These are phyloP conservation scores for Gryganskiella cystojenkinii DNA, from an alignment of 192 early-diverging fungal species.

Conservation along the genomic window DNA sequence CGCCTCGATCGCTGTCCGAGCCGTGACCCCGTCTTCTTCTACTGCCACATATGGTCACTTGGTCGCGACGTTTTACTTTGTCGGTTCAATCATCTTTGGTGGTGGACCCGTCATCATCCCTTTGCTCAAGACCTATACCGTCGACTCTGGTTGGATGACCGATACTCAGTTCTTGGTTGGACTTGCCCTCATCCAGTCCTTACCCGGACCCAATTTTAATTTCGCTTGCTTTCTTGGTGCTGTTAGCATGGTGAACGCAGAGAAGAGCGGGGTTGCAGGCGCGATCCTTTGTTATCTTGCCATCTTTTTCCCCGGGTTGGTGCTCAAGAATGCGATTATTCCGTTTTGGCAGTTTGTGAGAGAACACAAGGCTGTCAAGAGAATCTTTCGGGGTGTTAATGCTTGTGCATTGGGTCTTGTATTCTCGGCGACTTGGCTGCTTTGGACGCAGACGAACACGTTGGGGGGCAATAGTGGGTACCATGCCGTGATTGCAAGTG, in stretches of 20 bases:
- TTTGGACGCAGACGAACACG: constrained; percentile 51
- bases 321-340: constrained; percentile 66
- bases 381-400: constrained; percentile 69
- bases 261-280: constrained; percentile 52
- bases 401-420: constrained; percentile 72
- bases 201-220: constrained; percentile 75
- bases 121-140: constrained; percentile 61
- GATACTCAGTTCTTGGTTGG: constrained; percentile 70
- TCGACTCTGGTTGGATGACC: constrained; percentile 66
- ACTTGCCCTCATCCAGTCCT: constrained; percentile 68
- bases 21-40: constrained; percentile 16
- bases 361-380: constrained; percentile 47
- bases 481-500: constrained; percentile 48
- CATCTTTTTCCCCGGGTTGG: constrained; percentile 71
- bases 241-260: constrained; percentile 55
- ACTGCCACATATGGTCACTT: constrained; percentile 34
- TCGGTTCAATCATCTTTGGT: constrained; percentile 70
- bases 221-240: constrained; percentile 73
- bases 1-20: constrained; percentile 52
- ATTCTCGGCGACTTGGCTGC: constrained; percentile 69
- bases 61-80: constrained; percentile 65
- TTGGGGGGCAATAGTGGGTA: constrained; percentile 41
- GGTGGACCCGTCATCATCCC: constrained; percentile 76
- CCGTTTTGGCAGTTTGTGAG: constrained; percentile 71
- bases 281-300: constrained; percentile 64